phyloP scores from a whole-genome alignment of 2,329 filamentous ascomycete species.

The Pyrenophora teres region DNA sequence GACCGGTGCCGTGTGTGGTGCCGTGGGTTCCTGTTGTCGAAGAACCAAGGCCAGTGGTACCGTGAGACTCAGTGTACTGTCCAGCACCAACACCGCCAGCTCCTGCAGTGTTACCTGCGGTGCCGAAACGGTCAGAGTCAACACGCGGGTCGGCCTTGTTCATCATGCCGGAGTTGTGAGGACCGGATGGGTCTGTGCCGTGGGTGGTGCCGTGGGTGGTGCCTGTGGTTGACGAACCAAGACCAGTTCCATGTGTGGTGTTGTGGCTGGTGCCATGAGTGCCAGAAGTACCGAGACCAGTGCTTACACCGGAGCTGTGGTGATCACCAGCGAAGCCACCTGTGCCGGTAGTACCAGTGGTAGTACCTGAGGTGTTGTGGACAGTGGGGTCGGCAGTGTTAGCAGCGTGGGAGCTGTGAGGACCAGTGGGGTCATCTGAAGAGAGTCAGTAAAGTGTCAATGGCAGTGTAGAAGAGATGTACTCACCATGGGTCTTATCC shows the following conservation, averaged over 20 bases:
- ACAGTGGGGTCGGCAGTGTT: constrained; percentile 23
- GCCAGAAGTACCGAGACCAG: constrained; percentile 4
- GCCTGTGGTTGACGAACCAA: constrained; percentile 1
- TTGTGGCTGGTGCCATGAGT: constrained; percentile 2
- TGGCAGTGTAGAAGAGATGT: neutral
- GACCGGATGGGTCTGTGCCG: constrained; percentile 33
- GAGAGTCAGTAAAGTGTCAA: constrained; percentile 5
- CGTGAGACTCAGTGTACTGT: constrained; percentile 8
- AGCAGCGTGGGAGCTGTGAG: constrained; percentile 35
- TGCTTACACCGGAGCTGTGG: constrained; percentile 8
- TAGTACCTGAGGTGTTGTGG: constrained; percentile 4
- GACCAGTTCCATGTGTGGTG: constrained; percentile 2
- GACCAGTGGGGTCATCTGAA: constrained; percentile 37
- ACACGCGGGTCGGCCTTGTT: constrained; percentile 43
- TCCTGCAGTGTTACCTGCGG: constrained; percentile 32
- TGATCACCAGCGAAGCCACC: neutral
- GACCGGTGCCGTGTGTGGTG: no score
- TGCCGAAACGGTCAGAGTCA: constrained; percentile 32
- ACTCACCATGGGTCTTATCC: constrained; percentile 37
- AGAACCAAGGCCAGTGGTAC: neutral
- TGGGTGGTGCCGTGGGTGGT: constrained; percentile 5
- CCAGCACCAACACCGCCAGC: constrained; percentile 24
- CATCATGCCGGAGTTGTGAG: constrained; percentile 30
- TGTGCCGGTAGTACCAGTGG: constrained; percentile 19
- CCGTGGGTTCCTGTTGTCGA: neutral